Evolutionary conservation across 345 rosid species (phyloP), one percentile per base, ranked within the genome.

Genomic region (sweet orange (Citrus sinensis)): DNA sequence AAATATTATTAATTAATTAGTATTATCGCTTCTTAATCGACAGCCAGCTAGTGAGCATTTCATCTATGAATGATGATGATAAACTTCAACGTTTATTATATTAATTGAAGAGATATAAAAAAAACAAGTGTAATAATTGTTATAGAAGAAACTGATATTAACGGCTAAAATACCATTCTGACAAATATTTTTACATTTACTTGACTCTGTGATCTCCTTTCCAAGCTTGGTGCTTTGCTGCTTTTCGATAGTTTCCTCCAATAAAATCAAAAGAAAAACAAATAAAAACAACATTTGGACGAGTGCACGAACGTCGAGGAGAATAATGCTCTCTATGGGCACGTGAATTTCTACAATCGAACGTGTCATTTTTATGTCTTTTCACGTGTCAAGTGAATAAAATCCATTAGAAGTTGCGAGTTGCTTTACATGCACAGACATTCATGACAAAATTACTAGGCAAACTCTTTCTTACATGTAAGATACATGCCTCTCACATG

Each of bases 41-140:
- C 82, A 39, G 76, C 80, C 77, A 7, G 72, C 74, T 67, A 16
- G 29, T 4, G 65, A 25, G 51, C 58, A 51, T 59, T 65, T 55
- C 20, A n/a, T 67, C 42, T 40, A 54, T 32, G 35, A 34, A 76
- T 42, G 30, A 72, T 83, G n/a, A 67, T 71, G 62, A 66, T 67
- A 9, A 29, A 42, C 54, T 46, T 71, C 42, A 13, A 61, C 22
- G 8, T 56, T 20, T 6, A 58, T 46, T 22, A 46, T 40, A 29
- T 67, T 65, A 14, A 32, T 71, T 17, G 13, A 42, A 9, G 24
- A 70, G 34, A 32, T 1, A 4, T 8, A 64, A 72, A 64, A 14
- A 4, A 51, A 51, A 51, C 55, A 16, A 42, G 17, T 54, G 58
- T 17, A 54, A 54, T 16, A 32, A 56, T 79, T 54, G 46, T 70